phyloP scores from a whole-genome alignment of 805 yeast species.

The Cephaloascus albidus region DNA sequence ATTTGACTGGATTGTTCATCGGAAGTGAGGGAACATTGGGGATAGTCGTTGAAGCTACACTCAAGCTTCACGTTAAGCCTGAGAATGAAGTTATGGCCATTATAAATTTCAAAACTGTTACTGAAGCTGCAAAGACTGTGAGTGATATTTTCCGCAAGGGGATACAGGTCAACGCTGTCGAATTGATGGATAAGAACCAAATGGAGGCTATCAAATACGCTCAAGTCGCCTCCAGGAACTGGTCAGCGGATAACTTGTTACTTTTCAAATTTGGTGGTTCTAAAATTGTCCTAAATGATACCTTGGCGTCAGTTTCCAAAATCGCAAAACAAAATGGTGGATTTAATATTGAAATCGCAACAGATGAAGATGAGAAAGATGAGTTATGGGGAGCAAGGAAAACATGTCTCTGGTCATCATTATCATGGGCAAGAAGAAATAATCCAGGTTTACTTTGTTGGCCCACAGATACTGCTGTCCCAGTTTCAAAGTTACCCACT shows the following conservation, averaged over 20 bases:
- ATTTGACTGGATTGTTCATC: constrained; percentile 29
- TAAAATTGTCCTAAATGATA: constrained; percentile 21
- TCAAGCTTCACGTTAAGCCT: constrained; percentile 29
- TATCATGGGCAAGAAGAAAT: constrained; percentile 5
- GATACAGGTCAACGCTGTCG: constrained; percentile 30
- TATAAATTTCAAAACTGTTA: constrained; percentile 27
- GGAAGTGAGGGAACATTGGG: constrained; percentile 37
- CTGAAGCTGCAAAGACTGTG: constrained; percentile 31
- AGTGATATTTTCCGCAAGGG: constrained; percentile 25
- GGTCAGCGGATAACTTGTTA: constrained; percentile 27
- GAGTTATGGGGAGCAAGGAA: constrained; percentile 30
- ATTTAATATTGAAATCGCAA: constrained; percentile 20
- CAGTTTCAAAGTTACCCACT: constrained; percentile 23
- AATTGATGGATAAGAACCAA: constrained; percentile 25
- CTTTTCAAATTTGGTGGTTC: constrained; percentile 32
- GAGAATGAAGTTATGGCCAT: constrained; percentile 24
- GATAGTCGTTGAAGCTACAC: constrained; percentile 30
- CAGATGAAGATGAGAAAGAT: constrained; percentile 22
- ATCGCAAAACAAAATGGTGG: constrained; percentile 22
- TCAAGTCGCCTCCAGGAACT: constrained; percentile 10
- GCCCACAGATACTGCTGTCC: constrained; percentile 38
- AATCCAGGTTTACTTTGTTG: constrained; percentile 30
- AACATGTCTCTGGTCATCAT: constrained; percentile 12
- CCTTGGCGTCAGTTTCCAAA: constrained; percentile 13
- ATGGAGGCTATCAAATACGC: constrained; percentile 26